Percentiles rank a stretch among this genome's conserved stretches.
These are phyloP conservation scores for Cyphellophora attinorum DNA, from an alignment of 2,329 filamentous ascomycete genomes.

Conservation along the genomic window DNA sequence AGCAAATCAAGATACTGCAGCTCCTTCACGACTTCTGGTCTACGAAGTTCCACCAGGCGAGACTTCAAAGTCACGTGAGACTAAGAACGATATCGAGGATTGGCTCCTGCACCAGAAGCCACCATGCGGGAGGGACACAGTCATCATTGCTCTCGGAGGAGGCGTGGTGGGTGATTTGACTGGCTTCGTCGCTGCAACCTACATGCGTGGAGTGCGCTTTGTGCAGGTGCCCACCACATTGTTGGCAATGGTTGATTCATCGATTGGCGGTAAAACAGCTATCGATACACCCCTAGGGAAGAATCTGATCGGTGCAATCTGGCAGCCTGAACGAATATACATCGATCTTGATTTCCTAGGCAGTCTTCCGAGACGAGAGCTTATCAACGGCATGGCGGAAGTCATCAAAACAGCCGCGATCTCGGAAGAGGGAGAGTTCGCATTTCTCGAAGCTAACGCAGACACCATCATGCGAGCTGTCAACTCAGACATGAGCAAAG, in stretches of 20 bases:
- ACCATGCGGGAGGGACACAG: constrained; percentile 86
- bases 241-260: constrained; percentile 95
- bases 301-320: constrained; percentile 91
- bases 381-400: constrained; percentile 98
- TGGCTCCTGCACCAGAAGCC: constrained; percentile 80
- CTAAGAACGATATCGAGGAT: constrained; percentile 92
- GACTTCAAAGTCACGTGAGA: constrained; percentile 83
- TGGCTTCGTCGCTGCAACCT: constrained; percentile 92
- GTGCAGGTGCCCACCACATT: constrained; percentile 94
- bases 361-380: constrained; percentile 79
- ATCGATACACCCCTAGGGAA: constrained; percentile 95
- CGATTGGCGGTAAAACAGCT: constrained; percentile 95
- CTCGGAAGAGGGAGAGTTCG: constrained; percentile 83
- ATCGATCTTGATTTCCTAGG: constrained; percentile 89
- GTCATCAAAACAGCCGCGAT: constrained; percentile 97
- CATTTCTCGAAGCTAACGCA: constrained; percentile 72
- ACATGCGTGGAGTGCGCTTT: constrained; percentile 94
- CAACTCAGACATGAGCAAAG: constrained; percentile 49
- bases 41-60: constrained; percentile 87
- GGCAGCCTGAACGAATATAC: constrained; percentile 90
- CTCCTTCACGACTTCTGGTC: constrained; percentile 59
- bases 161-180: constrained; percentile 98
- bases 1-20: constrained; percentile 26
- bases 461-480: constrained; percentile 64
- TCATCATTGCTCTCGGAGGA: constrained; percentile 87